Evolutionary conservation across 345 rosid genomes (phyloP).

Genomic region (Brassica incana): DNA sequence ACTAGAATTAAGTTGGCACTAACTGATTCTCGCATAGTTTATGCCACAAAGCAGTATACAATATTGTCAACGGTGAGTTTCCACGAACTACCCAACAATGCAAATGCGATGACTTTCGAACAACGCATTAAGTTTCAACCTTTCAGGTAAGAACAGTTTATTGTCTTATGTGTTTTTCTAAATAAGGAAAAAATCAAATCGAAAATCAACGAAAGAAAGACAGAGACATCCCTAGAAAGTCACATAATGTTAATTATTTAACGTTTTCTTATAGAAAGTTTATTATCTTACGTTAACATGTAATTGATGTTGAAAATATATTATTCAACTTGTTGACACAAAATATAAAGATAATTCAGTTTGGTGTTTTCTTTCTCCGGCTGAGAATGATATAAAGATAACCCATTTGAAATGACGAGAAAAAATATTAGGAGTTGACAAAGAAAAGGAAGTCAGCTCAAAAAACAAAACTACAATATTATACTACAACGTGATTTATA

Average conservation of each 20-base stretch:
- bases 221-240: conserved; percentile 5
- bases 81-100: conserved; percentile 5
- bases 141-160: background rate
- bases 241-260: background rate
- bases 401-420: background rate
- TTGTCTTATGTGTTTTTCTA: background rate
- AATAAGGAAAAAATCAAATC: conserved; percentile 4
- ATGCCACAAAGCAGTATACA: background rate
- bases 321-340: background rate
- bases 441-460: conserved; percentile 6
- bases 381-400: conserved; percentile 3
- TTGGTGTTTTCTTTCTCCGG: conserved; percentile 1
- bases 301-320: background rate
- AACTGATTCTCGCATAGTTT: background rate
- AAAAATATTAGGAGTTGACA: background rate
- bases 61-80: background rate
- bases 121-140: conserved; percentile 10
- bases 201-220: conserved; percentile 18
- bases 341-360: background rate
- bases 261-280: background rate
- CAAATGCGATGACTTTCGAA: conserved; percentile 19
- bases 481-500: background rate
- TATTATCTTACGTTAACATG: background rate
- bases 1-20: too few species aligned
- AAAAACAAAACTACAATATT: background rate